Base-by-base conservation (phyloP, 306 rosid genomes). In the Gastrolobium bilobum region DNA sequence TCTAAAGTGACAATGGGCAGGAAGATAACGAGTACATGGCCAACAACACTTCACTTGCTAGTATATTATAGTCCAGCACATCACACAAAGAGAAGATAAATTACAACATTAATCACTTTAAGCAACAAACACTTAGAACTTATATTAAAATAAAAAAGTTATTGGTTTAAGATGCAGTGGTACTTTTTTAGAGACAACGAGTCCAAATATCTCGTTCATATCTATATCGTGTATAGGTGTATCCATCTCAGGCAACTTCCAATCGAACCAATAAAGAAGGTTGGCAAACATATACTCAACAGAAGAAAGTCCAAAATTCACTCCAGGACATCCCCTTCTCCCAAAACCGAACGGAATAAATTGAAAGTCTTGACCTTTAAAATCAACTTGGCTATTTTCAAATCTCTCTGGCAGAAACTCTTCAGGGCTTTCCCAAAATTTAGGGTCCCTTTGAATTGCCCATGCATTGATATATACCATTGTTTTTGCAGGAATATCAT, bases 311-410 rank as follows among this genome's bases (percentile, higher is more conserved):
- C 68, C 89, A 73, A 77, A 86, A 0, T 46, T 3, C 5, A 68
- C 73, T 34, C 90, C 87, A 3, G 90, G 84, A n/a, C 87, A 83
- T 0, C 50, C 54, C 7, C 84, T 80, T 46, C 87, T 75, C 10
- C 87, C 87, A 30, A 14, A 26, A 4, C 87, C 85, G 10, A 80
- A 76, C 0, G 85, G 87, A 3, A 70, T 62, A 35, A 56, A 76
- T 3, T 69, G 37, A 1, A 62, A 53, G 20, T 80, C 29, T 7
- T 70, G 71, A 6, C 82, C 87, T 15, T 8, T 42, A 51, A 76
- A 82, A 40, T 75, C 72, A 38, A 81, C 6, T 0, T 68, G 5
- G 0, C 10, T 59, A 7, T 68, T 40, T 48, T 58, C 43, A 15
- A 75, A 75, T 82, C 82, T 82, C 20, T 82, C 79, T 0, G 79